Evolutionary conservation across 2,329 filamentous ascomycete genomes (phyloP), one percentile per base, ranked within the genome.

Genomic region (Aspergillus piperis): DNA sequence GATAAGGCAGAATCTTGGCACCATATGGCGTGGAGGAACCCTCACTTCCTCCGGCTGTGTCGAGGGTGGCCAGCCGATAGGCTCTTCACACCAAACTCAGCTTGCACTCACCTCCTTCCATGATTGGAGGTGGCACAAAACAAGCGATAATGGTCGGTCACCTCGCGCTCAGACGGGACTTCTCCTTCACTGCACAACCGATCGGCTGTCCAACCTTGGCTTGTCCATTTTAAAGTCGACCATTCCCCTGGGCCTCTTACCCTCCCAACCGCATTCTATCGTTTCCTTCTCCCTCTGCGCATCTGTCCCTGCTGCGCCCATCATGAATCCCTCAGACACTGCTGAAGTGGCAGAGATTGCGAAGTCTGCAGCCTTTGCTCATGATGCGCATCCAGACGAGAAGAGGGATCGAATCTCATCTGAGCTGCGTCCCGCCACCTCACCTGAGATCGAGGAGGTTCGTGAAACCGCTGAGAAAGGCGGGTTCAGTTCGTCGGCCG

Each of bases 271-370:
- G 8, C 19, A 21, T 8, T 30, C 13, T 47, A 21, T 55, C 44
- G 15, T 23, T 42, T 41, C 19, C 13, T 53, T 39, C 15, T 21
- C 36, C 19, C 8, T 57, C 19, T 21, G n/a, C 23, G n/a, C 19
- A 7, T n/a, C 30, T 21, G 30, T 38, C 39, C 25, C 27, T 15
- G n/a, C 15, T 15, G 15, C 30, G 25, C 10, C 17, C 61, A 65
- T 17, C 39, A 72, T 72, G 69, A 71, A 72, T 39, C 54, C 60
- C 23, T 70, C 68, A 19, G 66, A 72, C 54, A 67, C 68, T 3
- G 55, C 66, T 38, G 70, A 72, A 17, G 55, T 67, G 51, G 61
- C 65, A 27, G 70, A 72, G 55, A 50, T 68, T 15, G 61, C 68
- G 62, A 70, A 67, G 59, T 57, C 70, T n/a, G 58, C 59, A 23